A percentile compares a stretch with the other conserved stretches of the same genome.
phyloP scores from a whole-genome alignment of 169 alveolate species.

The Plasmodium gallinaceum region DNA sequence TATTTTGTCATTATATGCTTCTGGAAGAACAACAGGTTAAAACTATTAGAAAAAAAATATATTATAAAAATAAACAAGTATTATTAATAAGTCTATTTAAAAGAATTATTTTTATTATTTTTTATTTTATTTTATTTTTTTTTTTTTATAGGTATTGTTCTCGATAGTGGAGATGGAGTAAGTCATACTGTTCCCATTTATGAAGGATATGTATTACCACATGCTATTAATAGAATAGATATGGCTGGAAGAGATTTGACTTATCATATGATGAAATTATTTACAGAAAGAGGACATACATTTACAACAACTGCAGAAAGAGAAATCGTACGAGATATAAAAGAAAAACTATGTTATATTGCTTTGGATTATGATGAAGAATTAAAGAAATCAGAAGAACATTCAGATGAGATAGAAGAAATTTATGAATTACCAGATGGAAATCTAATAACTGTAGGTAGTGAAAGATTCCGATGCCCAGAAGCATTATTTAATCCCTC shows the following conservation, averaged over 20 bases:
- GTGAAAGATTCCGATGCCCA: slow-evolving; percentile 98
- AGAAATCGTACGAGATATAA: slow-evolving; percentile 98
- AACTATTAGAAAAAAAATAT: slow-evolving; percentile 13
- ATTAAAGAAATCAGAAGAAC: slow-evolving; percentile 90
- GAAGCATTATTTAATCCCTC: slow-evolving; percentile 98
- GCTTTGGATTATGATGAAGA: slow-evolving; percentile 97
- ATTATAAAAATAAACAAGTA: neutral
- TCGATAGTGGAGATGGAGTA: slow-evolving; percentile 99
- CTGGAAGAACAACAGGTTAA: slow-evolving; percentile 99
- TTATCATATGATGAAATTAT: slow-evolving; percentile 94
- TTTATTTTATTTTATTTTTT: neutral
- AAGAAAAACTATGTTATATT: slow-evolving; percentile 97
- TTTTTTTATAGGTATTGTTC: slow-evolving; percentile 86
- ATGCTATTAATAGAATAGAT: slow-evolving; percentile 96
- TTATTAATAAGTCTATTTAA: neutral
- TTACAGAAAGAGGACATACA: slow-evolving; percentile 96
- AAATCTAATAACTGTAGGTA: slow-evolving; percentile 94
- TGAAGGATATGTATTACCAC: slow-evolving; percentile 99
- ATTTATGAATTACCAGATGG: slow-evolving; percentile 99
- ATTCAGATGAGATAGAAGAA: slow-evolving; percentile 94
- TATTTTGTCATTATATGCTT: slow-evolving; percentile 97
- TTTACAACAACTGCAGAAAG: slow-evolving; percentile 97
- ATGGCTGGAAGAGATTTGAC: slow-evolving; percentile 99
- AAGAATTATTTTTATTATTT: slow-evolving; percentile 13
- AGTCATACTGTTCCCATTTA: slow-evolving; percentile 99